Percentiles rank a stretch among this genome's conserved stretches.
These are phyloP conservation scores for Erigeron canadensis DNA, from an alignment of 129 eudicot species.

Conservation along the genomic window DNA sequence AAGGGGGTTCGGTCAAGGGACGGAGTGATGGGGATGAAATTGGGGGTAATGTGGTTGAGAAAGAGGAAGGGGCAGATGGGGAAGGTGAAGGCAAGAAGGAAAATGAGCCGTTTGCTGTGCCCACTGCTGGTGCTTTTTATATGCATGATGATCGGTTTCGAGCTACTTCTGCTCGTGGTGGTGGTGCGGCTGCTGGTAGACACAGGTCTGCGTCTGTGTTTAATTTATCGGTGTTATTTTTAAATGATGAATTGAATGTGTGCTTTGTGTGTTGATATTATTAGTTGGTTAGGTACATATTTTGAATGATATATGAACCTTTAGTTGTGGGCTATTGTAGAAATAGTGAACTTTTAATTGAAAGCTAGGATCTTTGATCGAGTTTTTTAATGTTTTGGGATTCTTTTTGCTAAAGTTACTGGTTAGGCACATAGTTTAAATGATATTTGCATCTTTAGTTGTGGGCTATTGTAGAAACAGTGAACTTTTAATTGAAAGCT, in stretches of 20 bases:
- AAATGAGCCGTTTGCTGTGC: conserved; percentile 85
- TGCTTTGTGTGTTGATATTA: not conserved
- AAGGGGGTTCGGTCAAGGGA: conserved; percentile 30
- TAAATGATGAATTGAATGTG: not conserved
- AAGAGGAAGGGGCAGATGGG: conserved; percentile 4
- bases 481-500: no score
- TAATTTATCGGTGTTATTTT: not conserved
- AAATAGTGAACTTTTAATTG: no score
- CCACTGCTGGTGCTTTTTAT: conserved; percentile 93
- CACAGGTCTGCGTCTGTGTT: conserved; percentile 45
- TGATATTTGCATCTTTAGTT: no score
- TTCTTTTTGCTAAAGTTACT: no score
- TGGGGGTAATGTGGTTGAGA: not conserved
- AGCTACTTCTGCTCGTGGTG: conserved; percentile 58
- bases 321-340: no score
- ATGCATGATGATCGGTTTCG: conserved; percentile 96
- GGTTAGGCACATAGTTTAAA: no score
- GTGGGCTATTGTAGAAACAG: no score
- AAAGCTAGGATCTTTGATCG: no score
- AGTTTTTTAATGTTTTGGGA: no score
- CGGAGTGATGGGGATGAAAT: conserved; percentile 6
- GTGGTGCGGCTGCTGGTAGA: conserved; percentile 67
- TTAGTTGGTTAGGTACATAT: no score
- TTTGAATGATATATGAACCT: no score
- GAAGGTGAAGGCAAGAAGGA: conserved; percentile 67